A percentile compares a stretch with the other conserved stretches of the same genome.
Conservation (phyloP, 2,329 filamentous ascomycete genomes). For the Fusarium sororula region DNA sequence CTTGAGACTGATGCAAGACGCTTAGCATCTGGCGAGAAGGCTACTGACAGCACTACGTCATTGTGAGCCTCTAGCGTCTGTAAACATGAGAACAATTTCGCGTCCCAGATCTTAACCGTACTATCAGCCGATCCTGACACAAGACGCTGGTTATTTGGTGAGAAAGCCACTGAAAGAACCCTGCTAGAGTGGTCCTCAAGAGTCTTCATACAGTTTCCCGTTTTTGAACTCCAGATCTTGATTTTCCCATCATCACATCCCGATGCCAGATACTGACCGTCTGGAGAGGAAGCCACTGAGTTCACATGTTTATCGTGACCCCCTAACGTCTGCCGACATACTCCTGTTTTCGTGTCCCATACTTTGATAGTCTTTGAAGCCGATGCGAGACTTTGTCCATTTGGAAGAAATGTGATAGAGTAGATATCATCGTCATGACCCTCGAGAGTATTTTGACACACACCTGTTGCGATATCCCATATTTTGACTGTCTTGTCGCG, state of each 20-base stretch:
- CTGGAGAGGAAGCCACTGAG: rapidly evolving
- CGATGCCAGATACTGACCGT: rapidly evolving
- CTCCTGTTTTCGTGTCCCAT: neutral
- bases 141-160: rapidly evolving
- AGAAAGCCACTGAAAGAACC: rapidly evolving
- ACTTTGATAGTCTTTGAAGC: rapidly evolving
- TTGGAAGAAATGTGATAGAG: too few species aligned
- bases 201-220: rapidly evolving
- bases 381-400: neutral
- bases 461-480: neutral
- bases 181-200: rapidly evolving
- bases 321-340: neutral
- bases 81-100: neutral
- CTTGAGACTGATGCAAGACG: neutral
- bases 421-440: neutral
- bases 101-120: neutral
- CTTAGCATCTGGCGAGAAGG: neutral
- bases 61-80: neutral
- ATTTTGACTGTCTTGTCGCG: rapidly evolving
- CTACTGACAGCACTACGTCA: too few species aligned
- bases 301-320: rapidly evolving
- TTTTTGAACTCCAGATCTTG: neutral
- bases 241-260: too few species aligned
- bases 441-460: rapidly evolving
- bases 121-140: rapidly evolving